A percentile compares a stretch with the other conserved stretches of the same genome.
Conservation (phyloP, 148 eudicot species). For the Dianthus caryophyllus region DNA sequence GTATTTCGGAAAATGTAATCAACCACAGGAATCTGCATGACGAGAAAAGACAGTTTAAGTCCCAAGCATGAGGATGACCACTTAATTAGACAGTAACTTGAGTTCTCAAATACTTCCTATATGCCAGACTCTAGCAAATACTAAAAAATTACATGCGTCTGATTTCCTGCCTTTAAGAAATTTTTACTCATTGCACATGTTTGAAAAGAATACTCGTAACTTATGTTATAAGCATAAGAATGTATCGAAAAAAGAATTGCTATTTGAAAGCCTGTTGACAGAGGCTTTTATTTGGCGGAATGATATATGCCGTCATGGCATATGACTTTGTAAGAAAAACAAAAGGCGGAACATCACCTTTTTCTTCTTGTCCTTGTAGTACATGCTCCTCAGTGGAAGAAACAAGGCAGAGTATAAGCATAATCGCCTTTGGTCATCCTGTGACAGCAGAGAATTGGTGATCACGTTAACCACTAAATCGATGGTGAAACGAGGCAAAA, state of each 20-base stretch:
- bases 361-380: constrained; percentile 59
- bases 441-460: constrained; percentile 6
- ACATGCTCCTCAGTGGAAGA: constrained; percentile 53
- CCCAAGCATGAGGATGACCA: constrained; percentile 9
- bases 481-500: background rate
- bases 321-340: background rate
- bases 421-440: constrained; percentile 83
- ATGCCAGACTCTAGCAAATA: background rate
- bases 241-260: background rate
- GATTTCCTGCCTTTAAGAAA: background rate
- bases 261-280: background rate
- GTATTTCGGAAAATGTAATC: constrained; percentile 64
- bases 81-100: background rate
- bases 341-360: constrained; percentile 39
- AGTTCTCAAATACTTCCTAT: background rate
- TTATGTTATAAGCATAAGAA: background rate
- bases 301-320: background rate
- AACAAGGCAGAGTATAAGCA: constrained; percentile 71
- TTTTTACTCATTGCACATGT: background rate
- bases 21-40: constrained; percentile 58
- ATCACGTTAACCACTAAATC: background rate
- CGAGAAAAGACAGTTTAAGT: background rate
- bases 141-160: background rate
- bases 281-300: background rate
- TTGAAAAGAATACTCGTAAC: background rate